A percentile compares a stretch with the other conserved stretches of the same genome.
phyloP scores from a whole-genome alignment of 805 yeast species.

The Pichia exigua region DNA sequence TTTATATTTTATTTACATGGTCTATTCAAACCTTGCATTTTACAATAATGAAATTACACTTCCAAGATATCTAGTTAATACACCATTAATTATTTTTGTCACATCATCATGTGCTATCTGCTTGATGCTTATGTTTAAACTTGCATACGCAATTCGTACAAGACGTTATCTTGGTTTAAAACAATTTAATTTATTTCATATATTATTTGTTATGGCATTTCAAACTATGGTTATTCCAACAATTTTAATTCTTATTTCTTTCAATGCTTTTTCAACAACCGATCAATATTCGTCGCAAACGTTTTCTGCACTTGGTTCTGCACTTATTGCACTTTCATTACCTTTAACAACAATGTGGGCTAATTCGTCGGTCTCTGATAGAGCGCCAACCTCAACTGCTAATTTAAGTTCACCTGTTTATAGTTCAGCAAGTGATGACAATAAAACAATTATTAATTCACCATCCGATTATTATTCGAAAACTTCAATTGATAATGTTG shows the following conservation, averaged over 20 bases:
- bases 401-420: conserved; percentile 18
- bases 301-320: conserved; percentile 45
- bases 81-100: conserved; percentile 58
- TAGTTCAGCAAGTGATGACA: conserved; percentile 8
- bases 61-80: conserved; percentile 36
- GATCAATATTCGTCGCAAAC: conserved; percentile 27
- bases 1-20: conserved; percentile 48
- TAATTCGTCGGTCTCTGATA: conserved; percentile 47
- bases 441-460: conserved; percentile 3
- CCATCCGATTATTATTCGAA: conserved; percentile 6
- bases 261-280: conserved; percentile 13
- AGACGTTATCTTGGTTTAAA: conserved; percentile 71
- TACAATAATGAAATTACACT: conserved; percentile 16
- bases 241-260: conserved; percentile 50
- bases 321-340: conserved; percentile 61
- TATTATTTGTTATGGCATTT: conserved; percentile 67
- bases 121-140: conserved; percentile 52
- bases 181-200: conserved; percentile 78
- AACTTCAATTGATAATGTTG: conserved; percentile 1
- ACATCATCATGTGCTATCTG: conserved; percentile 60
- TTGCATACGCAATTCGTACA: conserved; percentile 58
- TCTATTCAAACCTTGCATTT: conserved; percentile 33
- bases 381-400: conserved; percentile 33
- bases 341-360: conserved; percentile 93
- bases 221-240: conserved; percentile 83